Evolutionary conservation across 2,329 filamentous ascomycete species (phyloP), one percentile per base, ranked within the genome.

Genomic region (Fusarium nelsonii): DNA sequence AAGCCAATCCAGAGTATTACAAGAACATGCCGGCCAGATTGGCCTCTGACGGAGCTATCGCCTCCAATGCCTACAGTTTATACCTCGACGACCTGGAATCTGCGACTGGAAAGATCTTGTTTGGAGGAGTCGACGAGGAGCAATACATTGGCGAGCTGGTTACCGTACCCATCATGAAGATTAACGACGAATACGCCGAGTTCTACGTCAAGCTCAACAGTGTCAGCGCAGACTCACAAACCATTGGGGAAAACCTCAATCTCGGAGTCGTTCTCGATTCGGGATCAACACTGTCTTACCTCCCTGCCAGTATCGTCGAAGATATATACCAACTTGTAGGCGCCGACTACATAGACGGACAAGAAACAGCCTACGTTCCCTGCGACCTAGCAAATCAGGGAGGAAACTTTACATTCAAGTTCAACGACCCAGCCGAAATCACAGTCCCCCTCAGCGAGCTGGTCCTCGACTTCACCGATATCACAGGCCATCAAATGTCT

Each of bases 31-130:
- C 91, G 3, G 84, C 86, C 41, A 87, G 87, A 63, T 82, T 94
- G 81, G 87, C 87, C 2, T 78, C 86, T 32, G 82, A 86, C 6
- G 88, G 88, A 9, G 56, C 85, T 50, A 92, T 92, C 69, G 79
- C 85, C 18, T 88, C 90, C 18, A 90, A 86, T 56, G 89, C 91
- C 3, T 94, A 90, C 80, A 92, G 90, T 74, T 79, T 95, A 43
- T 94, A 90, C 88, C 82, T 94, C 18, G 91, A 94, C 78, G 91
- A 93, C 74, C 80, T 93, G 9, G 84, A 89, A 66, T 82, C 90
- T 26, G 87, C 79, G 71, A 87, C 83, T 0, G 92, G 92, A 55
- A 89, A 82, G 63, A 89, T 94, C 55, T 81, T 94, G 2, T 94
- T 94, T 71, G 92, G 92, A 32, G 92, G 92, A 32, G 85, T 94